Evolutionary conservation across 108 stramenopile genomes (phyloP).

Genomic region (Phaeodactylum tricornutum): DNA sequence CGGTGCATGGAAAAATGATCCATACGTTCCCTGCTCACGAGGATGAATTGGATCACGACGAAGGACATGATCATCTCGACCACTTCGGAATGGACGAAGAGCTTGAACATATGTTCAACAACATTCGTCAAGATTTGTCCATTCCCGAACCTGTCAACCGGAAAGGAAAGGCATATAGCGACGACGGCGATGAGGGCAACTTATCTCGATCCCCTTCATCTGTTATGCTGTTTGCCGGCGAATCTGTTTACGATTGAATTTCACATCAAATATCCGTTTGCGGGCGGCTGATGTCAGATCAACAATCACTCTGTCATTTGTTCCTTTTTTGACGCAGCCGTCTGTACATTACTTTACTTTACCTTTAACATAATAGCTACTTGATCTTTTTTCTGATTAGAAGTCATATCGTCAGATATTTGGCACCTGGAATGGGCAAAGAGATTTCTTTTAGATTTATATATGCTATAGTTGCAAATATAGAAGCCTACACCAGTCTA

Average conservation of each 20-base stretch:
- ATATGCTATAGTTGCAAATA: too few species aligned
- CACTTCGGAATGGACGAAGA: constrained; percentile 50
- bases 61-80: constrained; percentile 20
- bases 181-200: constrained; percentile 31
- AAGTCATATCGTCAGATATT: too few species aligned
- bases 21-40: not conserved
- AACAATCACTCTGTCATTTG: too few species aligned
- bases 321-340: too few species aligned
- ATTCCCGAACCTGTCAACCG: not conserved
- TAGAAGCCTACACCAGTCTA: too few species aligned
- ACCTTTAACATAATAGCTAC: too few species aligned
- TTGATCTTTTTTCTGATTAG: too few species aligned
- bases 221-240: constrained; percentile 50
- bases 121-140: constrained; percentile 17
- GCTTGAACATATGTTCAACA: constrained; percentile 6
- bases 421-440: too few species aligned
- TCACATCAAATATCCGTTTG: too few species aligned
- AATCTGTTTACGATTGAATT: constrained; percentile 5
- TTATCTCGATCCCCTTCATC: constrained; percentile 51
- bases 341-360: too few species aligned
- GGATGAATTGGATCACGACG: constrained; percentile 1
- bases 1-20: constrained; percentile 10
- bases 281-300: too few species aligned
- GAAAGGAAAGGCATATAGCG: not conserved
- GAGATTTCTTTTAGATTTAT: too few species aligned